phyloP scores from a whole-genome alignment of 2,329 filamentous ascomycete species.

The Didymella lethalis region DNA sequence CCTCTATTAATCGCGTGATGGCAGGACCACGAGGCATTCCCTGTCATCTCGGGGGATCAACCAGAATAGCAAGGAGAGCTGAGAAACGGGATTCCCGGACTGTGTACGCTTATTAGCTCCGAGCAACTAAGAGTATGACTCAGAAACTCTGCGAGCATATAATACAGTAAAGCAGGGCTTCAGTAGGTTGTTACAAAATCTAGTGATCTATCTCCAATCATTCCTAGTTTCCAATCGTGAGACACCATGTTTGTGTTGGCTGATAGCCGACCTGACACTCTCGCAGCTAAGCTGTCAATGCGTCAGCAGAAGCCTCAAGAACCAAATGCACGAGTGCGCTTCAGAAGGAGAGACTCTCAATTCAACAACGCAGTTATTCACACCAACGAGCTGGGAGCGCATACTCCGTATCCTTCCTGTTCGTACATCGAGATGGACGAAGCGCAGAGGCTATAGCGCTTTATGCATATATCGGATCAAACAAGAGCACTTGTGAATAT shows the following conservation, averaged over 20 bases:
- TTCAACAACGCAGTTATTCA: neutral
- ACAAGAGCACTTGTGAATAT: no score
- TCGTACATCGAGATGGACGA: neutral
- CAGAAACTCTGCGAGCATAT: no score
- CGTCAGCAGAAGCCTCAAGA: neutral
- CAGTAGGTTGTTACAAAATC: no score
- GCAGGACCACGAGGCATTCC: no score
- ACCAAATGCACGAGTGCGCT: neutral
- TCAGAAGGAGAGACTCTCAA: neutral
- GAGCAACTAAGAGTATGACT: no score
- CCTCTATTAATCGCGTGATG: no score
- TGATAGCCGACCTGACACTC: constrained; percentile 7
- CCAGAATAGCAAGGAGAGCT: no score
- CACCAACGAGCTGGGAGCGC: neutral
- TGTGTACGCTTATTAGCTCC: no score
- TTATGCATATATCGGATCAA: neutral
- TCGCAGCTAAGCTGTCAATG: neutral
- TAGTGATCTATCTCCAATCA: no score
- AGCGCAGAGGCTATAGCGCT: neutral
- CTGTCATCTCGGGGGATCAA: no score
- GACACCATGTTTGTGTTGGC: neutral
- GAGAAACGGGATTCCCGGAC: no score
- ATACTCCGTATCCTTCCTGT: neutral
- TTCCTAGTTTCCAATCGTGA: neutral
- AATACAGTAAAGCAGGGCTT: no score